Evolutionary conservation across 2,329 filamentous ascomycete genomes (phyloP), one percentile per base, ranked within the genome.

Genomic region (Cyphellophora europaea): DNA sequence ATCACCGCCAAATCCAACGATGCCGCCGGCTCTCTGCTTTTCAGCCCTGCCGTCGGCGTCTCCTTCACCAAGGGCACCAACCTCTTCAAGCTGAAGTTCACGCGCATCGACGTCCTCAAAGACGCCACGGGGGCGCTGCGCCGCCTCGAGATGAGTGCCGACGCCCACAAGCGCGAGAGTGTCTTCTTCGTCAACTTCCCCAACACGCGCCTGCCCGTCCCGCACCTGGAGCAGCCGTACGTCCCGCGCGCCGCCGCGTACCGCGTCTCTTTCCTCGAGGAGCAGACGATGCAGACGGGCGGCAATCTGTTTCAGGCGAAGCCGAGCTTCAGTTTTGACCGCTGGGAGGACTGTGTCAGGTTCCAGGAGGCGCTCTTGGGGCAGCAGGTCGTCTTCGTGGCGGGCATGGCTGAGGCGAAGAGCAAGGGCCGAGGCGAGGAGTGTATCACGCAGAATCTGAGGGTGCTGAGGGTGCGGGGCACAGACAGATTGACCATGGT

Each of bases 351-450:
- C 45, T 62, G 60, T 33, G 47, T 59, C 3, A 51, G 53, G 19
- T 62, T 63, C 30, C 60, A 63, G 36, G 60, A 63, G 38, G 36
- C 57, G 3, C 42, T 63, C 2, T 53, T 63, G 5, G 50, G 51
- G 11, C 55, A 59, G 3, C 56, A 55, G 34, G 45, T 63, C 18
- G 38, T 60, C 15, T 60, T 62, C 32, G 56, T 61, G 19, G 58
- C 56, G 0, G 60, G 60, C 1, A 60, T 63, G 33, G 59, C 59
- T 2, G 58, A 62, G 36, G 59, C 58, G 27, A 61, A 59, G 30
- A 62, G 59, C 28, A 63, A 62, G 40, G 60, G 60, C 6, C 57
- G 60, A 5, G 60, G 60, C 1, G 60, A 63, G 38, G 60, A 63
- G 49, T 62, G 59, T 35, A 62, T 63, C 48, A 62, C 58, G 32